Evolutionary conservation across 2,329 filamentous ascomycete genomes (phyloP).

Genomic region (Nigrospora osmanthi): DNA sequence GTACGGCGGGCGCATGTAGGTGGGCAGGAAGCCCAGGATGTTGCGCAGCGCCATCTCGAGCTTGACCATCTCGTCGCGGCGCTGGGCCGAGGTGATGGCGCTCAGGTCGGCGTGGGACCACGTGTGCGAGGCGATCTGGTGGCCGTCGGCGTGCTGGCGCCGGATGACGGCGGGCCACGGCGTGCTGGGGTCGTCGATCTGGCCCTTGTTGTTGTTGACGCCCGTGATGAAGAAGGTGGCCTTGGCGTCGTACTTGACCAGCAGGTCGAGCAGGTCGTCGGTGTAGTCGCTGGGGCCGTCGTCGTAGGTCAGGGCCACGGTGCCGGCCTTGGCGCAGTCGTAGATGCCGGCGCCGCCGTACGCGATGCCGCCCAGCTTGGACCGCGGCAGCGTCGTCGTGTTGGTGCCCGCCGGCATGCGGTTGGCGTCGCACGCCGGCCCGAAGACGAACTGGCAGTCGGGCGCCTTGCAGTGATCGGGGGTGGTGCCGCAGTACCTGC

Average conservation of each 20-base stretch:
- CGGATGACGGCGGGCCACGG: constrained; percentile 29
- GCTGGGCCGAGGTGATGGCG: constrained; percentile 21
- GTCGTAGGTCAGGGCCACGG: constrained; percentile 16
- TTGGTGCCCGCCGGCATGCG: constrained; percentile 43
- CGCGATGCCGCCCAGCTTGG: constrained; percentile 42
- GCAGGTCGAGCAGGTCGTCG: constrained; percentile 9
- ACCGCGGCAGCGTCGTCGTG: constrained; percentile 43
- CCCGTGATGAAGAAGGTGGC: constrained; percentile 24
- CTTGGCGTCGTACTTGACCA: constrained; percentile 6
- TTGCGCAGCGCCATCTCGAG: constrained; percentile 36
- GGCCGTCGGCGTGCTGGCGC: constrained; percentile 33
- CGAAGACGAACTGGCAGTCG: constrained; percentile 53
- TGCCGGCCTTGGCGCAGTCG: constrained; percentile 15
- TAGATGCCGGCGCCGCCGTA: constrained; percentile 41
- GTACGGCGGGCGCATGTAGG: constrained; percentile 24
- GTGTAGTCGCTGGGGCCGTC: constrained; percentile 15
- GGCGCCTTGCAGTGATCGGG: constrained; percentile 52
- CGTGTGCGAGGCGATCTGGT: constrained; percentile 40
- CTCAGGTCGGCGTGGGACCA: constrained; percentile 36
- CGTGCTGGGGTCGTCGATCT: constrained; percentile 13
- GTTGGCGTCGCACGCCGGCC: constrained; percentile 55
- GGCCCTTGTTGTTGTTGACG: constrained; percentile 36
- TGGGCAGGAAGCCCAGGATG: constrained; percentile 35
- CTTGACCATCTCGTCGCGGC: constrained; percentile 31
- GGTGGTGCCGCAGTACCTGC: constrained; percentile 46